Conservation (phyloP, 73 alveolate genomes). For the Loxodes magnus region DNA sequence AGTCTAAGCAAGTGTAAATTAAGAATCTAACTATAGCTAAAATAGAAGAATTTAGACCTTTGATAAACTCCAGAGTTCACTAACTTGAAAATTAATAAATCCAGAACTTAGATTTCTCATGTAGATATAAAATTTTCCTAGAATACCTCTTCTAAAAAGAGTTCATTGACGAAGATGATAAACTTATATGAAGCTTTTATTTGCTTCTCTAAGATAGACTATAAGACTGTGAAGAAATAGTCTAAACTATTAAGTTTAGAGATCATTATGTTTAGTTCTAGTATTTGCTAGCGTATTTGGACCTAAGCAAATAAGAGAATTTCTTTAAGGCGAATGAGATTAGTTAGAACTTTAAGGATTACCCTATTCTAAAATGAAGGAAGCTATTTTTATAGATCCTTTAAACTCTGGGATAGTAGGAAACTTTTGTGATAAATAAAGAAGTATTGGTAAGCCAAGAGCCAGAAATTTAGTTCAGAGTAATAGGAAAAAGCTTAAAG, state of each 20-base stretch:
- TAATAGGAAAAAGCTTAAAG: constrained; percentile 24
- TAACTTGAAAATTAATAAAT: constrained; percentile 36
- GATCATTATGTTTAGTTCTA: constrained; percentile 52
- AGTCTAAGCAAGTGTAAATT: background rate
- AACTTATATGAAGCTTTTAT: constrained; percentile 22
- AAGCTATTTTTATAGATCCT: constrained; percentile 20
- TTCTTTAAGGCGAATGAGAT: no score
- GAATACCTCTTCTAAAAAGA: constrained; percentile 20
- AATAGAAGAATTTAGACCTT: constrained; percentile 69
- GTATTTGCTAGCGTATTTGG: constrained; percentile 69
- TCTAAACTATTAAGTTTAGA: background rate
- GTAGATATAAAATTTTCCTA: constrained; percentile 15
- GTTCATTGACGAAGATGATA: constrained; percentile 17
- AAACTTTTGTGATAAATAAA: constrained; percentile 18
- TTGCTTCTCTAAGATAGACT: constrained; percentile 28
- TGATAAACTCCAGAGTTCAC: constrained; percentile 66
- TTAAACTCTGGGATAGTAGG: constrained; percentile 15
- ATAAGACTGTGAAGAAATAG: constrained; percentile 18
- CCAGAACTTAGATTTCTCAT: constrained; percentile 12
- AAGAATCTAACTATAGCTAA: background rate
- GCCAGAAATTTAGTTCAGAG: constrained; percentile 34
- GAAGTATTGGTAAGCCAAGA: constrained; percentile 44
- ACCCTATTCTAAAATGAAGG: constrained; percentile 35
- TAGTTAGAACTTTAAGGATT: no score
- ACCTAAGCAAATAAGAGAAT: no score